Evolutionary conservation across 768 basidiomycete species (phyloP).

Genomic region (Coprinopsis cinerea): DNA sequence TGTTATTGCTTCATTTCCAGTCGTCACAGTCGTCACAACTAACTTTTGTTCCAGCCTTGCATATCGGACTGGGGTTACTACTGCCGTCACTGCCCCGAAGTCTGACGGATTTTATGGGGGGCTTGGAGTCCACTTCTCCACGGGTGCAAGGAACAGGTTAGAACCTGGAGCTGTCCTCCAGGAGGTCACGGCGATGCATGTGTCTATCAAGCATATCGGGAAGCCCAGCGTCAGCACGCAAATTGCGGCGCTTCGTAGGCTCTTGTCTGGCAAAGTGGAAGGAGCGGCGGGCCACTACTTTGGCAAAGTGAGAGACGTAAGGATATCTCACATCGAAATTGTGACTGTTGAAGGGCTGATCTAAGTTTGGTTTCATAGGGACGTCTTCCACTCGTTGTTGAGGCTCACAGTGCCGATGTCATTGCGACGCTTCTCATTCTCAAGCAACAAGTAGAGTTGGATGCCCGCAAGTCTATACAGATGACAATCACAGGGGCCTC

Average conservation of each 20-base stretch:
- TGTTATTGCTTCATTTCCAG: constrained; percentile 23
- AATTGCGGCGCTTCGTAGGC: constrained; percentile 62
- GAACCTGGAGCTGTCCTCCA: constrained; percentile 59
- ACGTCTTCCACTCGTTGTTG: constrained; percentile 66
- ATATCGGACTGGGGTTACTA: constrained; percentile 66
- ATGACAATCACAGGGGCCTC: constrained; percentile 61
- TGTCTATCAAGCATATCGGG: constrained; percentile 48
- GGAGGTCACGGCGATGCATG: constrained; percentile 59
- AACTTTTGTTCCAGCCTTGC: constrained; percentile 41
- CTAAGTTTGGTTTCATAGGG: constrained; percentile 40
- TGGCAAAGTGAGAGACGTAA: constrained; percentile 37
- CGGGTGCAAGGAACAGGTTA: constrained; percentile 53
- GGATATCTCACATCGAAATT: constrained; percentile 3
- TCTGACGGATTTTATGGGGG: constrained; percentile 51
- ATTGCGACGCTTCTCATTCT: constrained; percentile 73
- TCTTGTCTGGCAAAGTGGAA: constrained; percentile 44
- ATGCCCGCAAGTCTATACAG: constrained; percentile 36
- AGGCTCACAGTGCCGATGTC: constrained; percentile 71
- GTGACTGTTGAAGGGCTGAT: not conserved
- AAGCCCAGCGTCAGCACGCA: constrained; percentile 71
- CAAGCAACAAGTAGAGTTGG: constrained; percentile 55
- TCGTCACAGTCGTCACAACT: not conserved
- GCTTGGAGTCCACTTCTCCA: constrained; percentile 59
- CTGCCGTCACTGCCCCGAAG: constrained; percentile 57
- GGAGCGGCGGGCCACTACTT: constrained; percentile 40